phyloP scores from a whole-genome alignment of 1,139 yeast species.

The Fermentozyma sake region DNA sequence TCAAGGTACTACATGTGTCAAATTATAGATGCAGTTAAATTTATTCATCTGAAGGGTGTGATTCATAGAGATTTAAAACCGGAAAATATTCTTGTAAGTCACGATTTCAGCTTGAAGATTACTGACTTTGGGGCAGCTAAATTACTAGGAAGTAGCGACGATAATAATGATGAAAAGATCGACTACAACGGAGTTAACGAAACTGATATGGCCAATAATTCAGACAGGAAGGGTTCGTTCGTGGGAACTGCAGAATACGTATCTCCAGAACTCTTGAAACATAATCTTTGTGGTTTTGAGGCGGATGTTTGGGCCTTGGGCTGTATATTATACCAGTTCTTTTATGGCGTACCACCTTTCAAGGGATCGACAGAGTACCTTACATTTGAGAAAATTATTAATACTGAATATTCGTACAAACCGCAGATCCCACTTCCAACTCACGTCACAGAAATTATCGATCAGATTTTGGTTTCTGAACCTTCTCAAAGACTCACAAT shows the following conservation, averaged over 20 bases:
- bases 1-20: slow-evolving; percentile 59
- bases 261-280: slow-evolving; percentile 85
- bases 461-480: slow-evolving; percentile 55
- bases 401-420: slow-evolving; percentile 75
- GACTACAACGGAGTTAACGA: slow-evolving; percentile 31
- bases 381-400: slow-evolving; percentile 89
- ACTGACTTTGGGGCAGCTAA: slow-evolving; percentile 99
- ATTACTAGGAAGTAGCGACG: slow-evolving; percentile 47
- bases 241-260: slow-evolving; percentile 67
- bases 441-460: slow-evolving; percentile 62
- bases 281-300: slow-evolving; percentile 79
- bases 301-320: slow-evolving; percentile 98
- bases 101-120: slow-evolving; percentile 74
- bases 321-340: slow-evolving; percentile 87
- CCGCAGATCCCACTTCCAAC: slow-evolving; percentile 68
- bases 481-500: slow-evolving; percentile 31
- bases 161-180: slow-evolving; percentile 25
- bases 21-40: slow-evolving; percentile 79
- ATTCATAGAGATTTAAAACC: slow-evolving; percentile 95
- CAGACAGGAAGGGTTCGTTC: slow-evolving; percentile 65
- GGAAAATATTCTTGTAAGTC: slow-evolving; percentile 80
- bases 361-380: slow-evolving; percentile 93
- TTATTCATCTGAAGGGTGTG: slow-evolving; percentile 79
- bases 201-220: slow-evolving; percentile 7
- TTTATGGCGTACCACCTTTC: slow-evolving; percentile 94